Evolutionary conservation across 2,329 filamentous ascomycete genomes (phyloP), one percentile per base, ranked within the genome.

Genomic region (Blastomyces parvus): DNA sequence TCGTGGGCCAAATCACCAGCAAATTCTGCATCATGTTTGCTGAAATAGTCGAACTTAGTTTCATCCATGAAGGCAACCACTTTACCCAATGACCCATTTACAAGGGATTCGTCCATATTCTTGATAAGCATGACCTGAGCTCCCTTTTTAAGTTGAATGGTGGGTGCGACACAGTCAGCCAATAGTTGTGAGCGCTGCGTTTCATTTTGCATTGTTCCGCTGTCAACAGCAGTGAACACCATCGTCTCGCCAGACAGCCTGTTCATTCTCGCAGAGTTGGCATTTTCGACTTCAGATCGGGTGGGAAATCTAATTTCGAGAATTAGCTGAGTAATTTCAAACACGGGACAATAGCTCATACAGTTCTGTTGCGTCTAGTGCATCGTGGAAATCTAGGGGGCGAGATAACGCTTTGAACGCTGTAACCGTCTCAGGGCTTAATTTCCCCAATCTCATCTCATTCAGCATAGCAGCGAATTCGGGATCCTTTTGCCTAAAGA

Each of bases 91-190:
- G 93, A 96, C 4, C 94, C 94, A 72, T 99, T 99, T 68, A 97
- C 94, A 0, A 99, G 82, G 0, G 85, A 87, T 48, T 96, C 91
- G 71, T 99, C 94, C 78, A 97, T 88, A 70, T 99, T 99, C 76
- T 99, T 99, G 81, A 99, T 97, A n/a, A 99, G 81, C 94, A 99
- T 99, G 55, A 99, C 95, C 73, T 99, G 95, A 0, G 94, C 90
- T 11, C 91, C 90, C 66, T 94, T 88, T 75, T 97, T 97, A 38
- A 99, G 78, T 42, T 89, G 85, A 25, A 99, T 84, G 0, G 77
- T 72, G 69, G 88, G 88, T 0, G 94, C 92, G 89, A 99, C 97
- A 85, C 95, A 96, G 71, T 93, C 96, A 6, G 84, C 76, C 6
- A 99, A 80, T 0, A 97, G 76, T 71, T 86, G 92, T 56, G 96